phyloP scores from a whole-genome alignment of 2,329 filamentous ascomycete genomes.

The Bipolaris sorokiniana region DNA sequence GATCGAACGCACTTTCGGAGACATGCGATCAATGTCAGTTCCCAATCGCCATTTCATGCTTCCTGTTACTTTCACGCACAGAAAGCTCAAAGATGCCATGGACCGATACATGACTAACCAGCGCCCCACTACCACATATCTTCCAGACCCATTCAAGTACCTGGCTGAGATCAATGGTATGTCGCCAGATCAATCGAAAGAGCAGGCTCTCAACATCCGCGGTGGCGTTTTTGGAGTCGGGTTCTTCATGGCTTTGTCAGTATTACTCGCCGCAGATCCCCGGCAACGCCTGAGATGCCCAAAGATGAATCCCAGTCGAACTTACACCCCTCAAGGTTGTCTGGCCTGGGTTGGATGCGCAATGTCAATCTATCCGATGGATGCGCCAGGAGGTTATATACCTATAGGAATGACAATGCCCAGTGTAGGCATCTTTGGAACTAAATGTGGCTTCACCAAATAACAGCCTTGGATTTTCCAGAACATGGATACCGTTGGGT shows the following conservation, averaged over 20 bases:
- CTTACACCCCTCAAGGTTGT: slow-evolving; percentile 63
- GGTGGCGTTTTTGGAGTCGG: slow-evolving; percentile 62
- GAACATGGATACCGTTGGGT: no score
- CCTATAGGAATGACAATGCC: no score
- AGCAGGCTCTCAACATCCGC: slow-evolving; percentile 58
- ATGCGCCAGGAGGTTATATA: slow-evolving; percentile 61
- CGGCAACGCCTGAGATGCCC: slow-evolving; percentile 60
- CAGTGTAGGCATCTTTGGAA: no score
- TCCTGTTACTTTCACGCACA: slow-evolving; percentile 52
- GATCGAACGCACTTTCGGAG: slow-evolving; percentile 52
- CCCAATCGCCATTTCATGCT: slow-evolving; percentile 53
- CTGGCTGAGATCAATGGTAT: slow-evolving; percentile 62
- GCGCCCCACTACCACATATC: slow-evolving; percentile 65
- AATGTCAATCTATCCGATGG: slow-evolving; percentile 62
- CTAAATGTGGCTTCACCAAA: no score
- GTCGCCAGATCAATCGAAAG: slow-evolving; percentile 55
- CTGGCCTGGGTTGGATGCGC: slow-evolving; percentile 63
- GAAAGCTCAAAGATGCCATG: slow-evolving; percentile 58
- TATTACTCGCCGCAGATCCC: slow-evolving; percentile 61
- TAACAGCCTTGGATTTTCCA: no score
- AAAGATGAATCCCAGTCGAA: slow-evolving; percentile 63
- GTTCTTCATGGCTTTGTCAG: slow-evolving; percentile 61
- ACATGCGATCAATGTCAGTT: slow-evolving; percentile 50
- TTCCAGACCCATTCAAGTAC: slow-evolving; percentile 68
- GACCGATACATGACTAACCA: slow-evolving; percentile 67